These are phyloP conservation scores for Penicillium sp. DNA, from an alignment of 2,329 filamentous ascomycete species.

Conservation along the genomic window DNA sequence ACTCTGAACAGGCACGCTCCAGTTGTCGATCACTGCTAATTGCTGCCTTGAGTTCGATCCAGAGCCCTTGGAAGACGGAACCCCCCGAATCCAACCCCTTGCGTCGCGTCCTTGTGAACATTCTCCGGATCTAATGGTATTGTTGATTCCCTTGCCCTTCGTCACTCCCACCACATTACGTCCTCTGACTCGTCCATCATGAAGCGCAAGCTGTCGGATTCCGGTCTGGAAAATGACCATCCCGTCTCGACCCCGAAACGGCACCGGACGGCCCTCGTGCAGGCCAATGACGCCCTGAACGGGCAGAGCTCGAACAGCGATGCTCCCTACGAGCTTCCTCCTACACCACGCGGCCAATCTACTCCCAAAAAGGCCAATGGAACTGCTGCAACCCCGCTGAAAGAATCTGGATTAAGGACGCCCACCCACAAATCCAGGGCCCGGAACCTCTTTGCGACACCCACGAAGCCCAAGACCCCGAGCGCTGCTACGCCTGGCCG, in stretches of 20 bases:
- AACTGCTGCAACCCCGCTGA: constrained; percentile 27
- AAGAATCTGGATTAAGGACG: constrained; percentile 36
- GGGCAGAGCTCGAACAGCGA: constrained; percentile 22
- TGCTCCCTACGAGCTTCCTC: constrained; percentile 23
- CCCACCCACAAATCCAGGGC: constrained; percentile 37
- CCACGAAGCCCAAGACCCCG: constrained; percentile 32
- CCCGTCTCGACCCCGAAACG: constrained; percentile 40
- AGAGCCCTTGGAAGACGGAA: constrained; percentile 5
- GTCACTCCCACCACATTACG: constrained; percentile 10
- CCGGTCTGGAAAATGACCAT: constrained; percentile 31
- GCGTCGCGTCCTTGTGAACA: constrained; percentile 24
- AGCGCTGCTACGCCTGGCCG: constrained; percentile 55
- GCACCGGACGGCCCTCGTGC: constrained; percentile 25
- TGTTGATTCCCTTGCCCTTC: constrained; percentile 23
- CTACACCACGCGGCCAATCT: constrained; percentile 26
- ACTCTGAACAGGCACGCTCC: constrained; percentile 2
- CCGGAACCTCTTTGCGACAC: constrained; percentile 40
- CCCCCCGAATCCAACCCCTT: constrained; percentile 21
- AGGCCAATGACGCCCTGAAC: constrained; percentile 27
- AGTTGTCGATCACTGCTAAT: constrained; percentile 3
- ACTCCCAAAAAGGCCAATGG: constrained; percentile 33
- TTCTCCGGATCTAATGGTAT: constrained; percentile 34
- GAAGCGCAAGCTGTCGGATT: constrained; percentile 43
- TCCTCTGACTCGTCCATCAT: constrained; percentile 26
- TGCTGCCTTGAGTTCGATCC: neutral